Evolutionary conservation across 306 rosid genomes (phyloP).

Genomic region (Vigna reflexopilosa): DNA sequence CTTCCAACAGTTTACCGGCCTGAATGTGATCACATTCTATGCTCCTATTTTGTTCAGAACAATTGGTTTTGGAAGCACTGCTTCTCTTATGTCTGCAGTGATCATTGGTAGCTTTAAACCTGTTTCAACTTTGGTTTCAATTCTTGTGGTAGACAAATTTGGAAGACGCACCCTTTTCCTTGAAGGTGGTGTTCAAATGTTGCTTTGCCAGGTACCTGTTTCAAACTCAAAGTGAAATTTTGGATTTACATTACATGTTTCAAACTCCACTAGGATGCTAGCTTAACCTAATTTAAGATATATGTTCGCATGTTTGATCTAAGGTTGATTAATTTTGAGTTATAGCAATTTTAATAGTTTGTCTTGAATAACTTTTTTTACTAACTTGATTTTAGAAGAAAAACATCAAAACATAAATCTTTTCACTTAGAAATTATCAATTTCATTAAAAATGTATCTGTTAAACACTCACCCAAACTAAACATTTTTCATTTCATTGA

Average conservation of each 20-base stretch:
- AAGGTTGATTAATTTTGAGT: neutral
- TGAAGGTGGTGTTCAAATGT: slow-evolving; percentile 82
- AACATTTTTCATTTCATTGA: neutral
- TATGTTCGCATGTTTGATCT: neutral
- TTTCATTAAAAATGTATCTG: neutral
- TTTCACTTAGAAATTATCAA: neutral
- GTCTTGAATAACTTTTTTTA: neutral
- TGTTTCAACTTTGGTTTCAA: slow-evolving; percentile 57
- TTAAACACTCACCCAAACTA: neutral
- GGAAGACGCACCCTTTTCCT: slow-evolving; percentile 78
- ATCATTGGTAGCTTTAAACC: slow-evolving; percentile 65
- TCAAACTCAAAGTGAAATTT: neutral
- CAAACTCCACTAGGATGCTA: neutral
- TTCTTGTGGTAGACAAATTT: slow-evolving; percentile 60
- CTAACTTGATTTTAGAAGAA: neutral
- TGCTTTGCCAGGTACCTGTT: slow-evolving; percentile 61
- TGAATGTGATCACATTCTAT: slow-evolving; percentile 79
- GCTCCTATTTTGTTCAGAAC: slow-evolving; percentile 85
- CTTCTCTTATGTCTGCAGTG: slow-evolving; percentile 70
- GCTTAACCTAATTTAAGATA: neutral
- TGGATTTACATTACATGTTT: neutral
- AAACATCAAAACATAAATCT: neutral
- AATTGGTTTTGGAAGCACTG: slow-evolving; percentile 71
- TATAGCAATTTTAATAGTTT: neutral
- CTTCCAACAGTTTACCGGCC: slow-evolving; percentile 86